Evolutionary conservation across 2,329 filamentous ascomycete genomes (phyloP), one percentile per base, ranked within the genome.

Genomic region (Rhynchosporium graminicola): DNA sequence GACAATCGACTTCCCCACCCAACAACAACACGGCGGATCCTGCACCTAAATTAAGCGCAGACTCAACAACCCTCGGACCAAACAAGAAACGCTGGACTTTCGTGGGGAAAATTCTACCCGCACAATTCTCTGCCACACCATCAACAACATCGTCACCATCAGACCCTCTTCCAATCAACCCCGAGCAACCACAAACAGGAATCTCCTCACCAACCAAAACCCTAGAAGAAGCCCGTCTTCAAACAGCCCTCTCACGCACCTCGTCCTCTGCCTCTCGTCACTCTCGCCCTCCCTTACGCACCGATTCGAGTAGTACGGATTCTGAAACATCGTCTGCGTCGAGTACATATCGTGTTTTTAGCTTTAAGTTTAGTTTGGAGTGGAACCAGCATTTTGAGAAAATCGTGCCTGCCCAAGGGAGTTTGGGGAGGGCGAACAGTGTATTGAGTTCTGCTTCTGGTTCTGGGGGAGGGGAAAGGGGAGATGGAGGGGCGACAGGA

Each of bases 281-380:
- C 33, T 73, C 15, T 63, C 73, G 46, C 69, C 74, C 45, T 64
- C 67, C 26, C 71, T 72, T 80, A 1, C 74, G 78, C 12, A 80
- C 80, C 2, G 82, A 85, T 59, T 76, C 76, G 13, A 83, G 82
- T 33, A 85, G 83, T 15, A 84, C 83, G 5, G 79, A 82, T 1
- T 85, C 83, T 8, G 79, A 82, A 1, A 83, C 84, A 0, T 76
- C 82, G 5, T 67, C 77, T 83, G 72, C 77, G 82, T 73, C 79
- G 81, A 66, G 66, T 2, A 68, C 61, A 9, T 68, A 74, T 55
- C 70, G 72, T n/a, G 67, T 70, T 12, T 91, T 85, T 70, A 81
- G 85, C 63, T 93, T 93, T 79, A 90, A 87, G 65, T 93, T 93
- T 71, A 85, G 87, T 9, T 80, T 92, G 2, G 87, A 89, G 63